Conservation (phyloP, 192 early-diverging fungal species). For the Gryganskiella cystojenkinii region DNA sequence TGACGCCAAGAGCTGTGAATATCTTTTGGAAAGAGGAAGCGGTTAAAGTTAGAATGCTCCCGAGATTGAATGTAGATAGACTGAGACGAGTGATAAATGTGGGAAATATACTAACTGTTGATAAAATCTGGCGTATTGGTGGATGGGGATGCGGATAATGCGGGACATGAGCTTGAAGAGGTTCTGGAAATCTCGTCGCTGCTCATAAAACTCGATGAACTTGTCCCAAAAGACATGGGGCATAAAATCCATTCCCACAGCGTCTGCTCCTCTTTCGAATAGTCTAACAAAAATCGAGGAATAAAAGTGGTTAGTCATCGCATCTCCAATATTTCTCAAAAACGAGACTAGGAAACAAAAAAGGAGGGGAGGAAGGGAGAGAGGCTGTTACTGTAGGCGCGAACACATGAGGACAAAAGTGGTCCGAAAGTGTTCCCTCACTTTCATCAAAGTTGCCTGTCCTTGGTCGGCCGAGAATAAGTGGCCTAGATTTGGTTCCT, state of each 20-base stretch:
- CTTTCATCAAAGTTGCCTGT: no score
- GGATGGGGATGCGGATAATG: slow-evolving; percentile 77
- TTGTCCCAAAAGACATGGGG: slow-evolving; percentile 74
- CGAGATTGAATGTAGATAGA: no score
- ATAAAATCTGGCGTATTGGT: slow-evolving; percentile 77
- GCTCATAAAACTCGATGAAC: slow-evolving; percentile 65
- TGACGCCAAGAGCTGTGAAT: slow-evolving; percentile 61
- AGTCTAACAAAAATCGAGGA: slow-evolving; percentile 54
- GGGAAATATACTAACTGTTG: slow-evolving; percentile 62
- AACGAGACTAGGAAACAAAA: neutral
- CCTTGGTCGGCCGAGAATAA: no score
- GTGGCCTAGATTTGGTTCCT: no score
- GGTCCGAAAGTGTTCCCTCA: no score
- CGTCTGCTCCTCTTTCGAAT: slow-evolving; percentile 73
- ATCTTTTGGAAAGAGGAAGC: slow-evolving; percentile 56
- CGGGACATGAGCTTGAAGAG: slow-evolving; percentile 69
- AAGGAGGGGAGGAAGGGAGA: neutral
- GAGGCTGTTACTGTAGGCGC: neutral
- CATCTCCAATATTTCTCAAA: neutral
- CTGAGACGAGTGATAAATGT: no score
- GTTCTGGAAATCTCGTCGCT: slow-evolving; percentile 46
- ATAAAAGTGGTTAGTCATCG: neutral
- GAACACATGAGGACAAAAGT: no score
- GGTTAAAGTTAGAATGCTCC: no score
- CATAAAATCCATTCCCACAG: slow-evolving; percentile 75